A percentile compares a stretch with the other conserved stretches of the same genome.
These are phyloP conservation scores for Trifolium subterraneum DNA, from an alignment of 306 rosid species.

Conservation along the genomic window DNA sequence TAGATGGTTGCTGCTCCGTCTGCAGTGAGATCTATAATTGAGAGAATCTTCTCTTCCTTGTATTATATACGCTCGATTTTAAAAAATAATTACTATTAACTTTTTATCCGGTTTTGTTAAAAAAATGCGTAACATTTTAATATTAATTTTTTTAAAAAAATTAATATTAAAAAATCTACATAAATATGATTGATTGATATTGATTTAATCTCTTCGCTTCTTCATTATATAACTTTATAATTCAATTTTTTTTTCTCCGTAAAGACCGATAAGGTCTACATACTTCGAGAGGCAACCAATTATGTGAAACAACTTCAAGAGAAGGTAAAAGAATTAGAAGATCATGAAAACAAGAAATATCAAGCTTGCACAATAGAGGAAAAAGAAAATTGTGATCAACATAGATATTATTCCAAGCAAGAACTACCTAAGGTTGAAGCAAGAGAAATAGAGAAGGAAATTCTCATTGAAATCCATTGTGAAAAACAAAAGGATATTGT, in stretches of 20 bases:
- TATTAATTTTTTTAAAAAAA: too few species aligned
- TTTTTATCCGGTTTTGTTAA: too few species aligned
- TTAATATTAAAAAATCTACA: too few species aligned
- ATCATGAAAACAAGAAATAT: conserved; percentile 35
- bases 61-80: too few species aligned
- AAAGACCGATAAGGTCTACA: conserved; percentile 37
- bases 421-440: conserved; percentile 39
- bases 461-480: conserved; percentile 44
- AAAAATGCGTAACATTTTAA: too few species aligned
- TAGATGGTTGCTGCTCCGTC: too few species aligned
- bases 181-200: too few species aligned
- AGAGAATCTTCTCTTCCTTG: too few species aligned
- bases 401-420: background rate
- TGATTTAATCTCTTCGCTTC: too few species aligned
- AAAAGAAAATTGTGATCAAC: background rate
- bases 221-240: background rate
- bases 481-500: conserved; percentile 42
- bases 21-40: too few species aligned
- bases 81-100: too few species aligned
- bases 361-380: conserved; percentile 5
- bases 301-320: conserved; percentile 43
- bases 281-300: conserved; percentile 35
- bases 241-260: background rate
- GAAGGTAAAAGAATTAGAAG: conserved; percentile 36
- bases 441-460: conserved; percentile 35